Evolutionary conservation across 805 yeast species (phyloP), one percentile per base, ranked within the genome.

Genomic region (Saccharomycodes ludwigii): DNA sequence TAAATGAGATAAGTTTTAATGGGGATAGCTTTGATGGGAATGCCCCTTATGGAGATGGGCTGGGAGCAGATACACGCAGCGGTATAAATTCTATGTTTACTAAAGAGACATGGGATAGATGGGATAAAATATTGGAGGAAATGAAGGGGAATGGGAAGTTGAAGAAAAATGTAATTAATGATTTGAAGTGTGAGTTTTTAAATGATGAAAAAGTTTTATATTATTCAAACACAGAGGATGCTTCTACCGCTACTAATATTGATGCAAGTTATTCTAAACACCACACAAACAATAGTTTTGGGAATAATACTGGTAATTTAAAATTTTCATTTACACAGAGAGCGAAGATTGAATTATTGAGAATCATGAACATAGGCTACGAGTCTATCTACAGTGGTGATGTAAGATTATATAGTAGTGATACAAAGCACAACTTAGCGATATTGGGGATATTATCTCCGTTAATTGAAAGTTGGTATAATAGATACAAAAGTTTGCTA

Each of bases 281-380:
- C 18, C 36, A 42, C 14, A 45, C 50, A 3, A 29, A 38, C 19
- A 41, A 40, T 29, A 45, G 43, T 36, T 28, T 18, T 18, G 21
- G 13, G 17, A 24, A 15, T 10, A 27, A 29, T 4, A 20, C 15
- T 6, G 5, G 7, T 8, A 45, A 43, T n/a, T 52, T 78, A 26
- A 64, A 61, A 29, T 80, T 85, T 42, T 68, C 83, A 0, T 47
- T 49, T 8, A 53, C 64, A 30, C 94, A 84, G 44, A 68, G 68
- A 43, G 95, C 95, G 2, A 79, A 79, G 40, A 61, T 86, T 20
- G 95, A 83, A 45, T 55, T 86, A 23, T 56, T 84, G 21, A 80
- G 80, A 47, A 79, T 86, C 40, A 71, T 79, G 56, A 71, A 86
- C 1, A 60, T 85, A 31, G 93, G 91, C 23, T 84, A 82, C 50